These are phyloP conservation scores for Peterozyma toletana DNA, from an alignment of 805 yeast genomes.

Conservation along the genomic window DNA sequence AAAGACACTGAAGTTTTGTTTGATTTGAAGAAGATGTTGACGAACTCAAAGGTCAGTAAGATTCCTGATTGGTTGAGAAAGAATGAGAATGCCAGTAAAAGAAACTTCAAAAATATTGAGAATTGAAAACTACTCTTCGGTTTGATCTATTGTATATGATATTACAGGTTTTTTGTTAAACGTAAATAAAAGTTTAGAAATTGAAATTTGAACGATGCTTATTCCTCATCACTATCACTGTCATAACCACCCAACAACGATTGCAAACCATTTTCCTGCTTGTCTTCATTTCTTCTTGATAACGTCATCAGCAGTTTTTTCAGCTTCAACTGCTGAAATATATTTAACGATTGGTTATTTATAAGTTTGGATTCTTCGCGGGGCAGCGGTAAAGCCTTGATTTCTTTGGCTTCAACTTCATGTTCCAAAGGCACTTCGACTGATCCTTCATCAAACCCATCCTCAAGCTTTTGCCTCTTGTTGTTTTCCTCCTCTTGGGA, in stretches of 20 bases:
- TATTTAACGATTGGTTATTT: background rate
- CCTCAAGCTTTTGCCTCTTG: slow-evolving; percentile 3
- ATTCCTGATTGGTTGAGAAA: slow-evolving; percentile 31
- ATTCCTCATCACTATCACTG: slow-evolving; percentile 7
- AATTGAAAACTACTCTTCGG: slow-evolving; percentile 1
- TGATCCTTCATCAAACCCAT: background rate
- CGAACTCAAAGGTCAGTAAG: slow-evolving; percentile 27
- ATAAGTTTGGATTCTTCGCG: too few relatives aligned
- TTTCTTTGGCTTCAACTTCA: slow-evolving; percentile 10
- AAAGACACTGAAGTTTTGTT: slow-evolving; percentile 45
- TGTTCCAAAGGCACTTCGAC: background rate
- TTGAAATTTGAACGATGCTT: background rate
- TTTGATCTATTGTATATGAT: too few relatives aligned
- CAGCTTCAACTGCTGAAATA: background rate
- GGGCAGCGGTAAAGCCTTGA: too few relatives aligned
- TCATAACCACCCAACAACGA: slow-evolving; percentile 1
- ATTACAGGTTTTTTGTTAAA: too few relatives aligned
- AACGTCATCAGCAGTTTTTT: background rate
- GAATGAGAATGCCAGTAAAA: slow-evolving; percentile 14
- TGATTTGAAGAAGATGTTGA: slow-evolving; percentile 43
- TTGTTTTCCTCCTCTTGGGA: slow-evolving; percentile 17
- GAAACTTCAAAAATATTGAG: slow-evolving; percentile 5
- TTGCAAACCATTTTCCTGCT: slow-evolving; percentile 2
- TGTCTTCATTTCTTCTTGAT: background rate
- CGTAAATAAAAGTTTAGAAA: slow-evolving; percentile 2